Evolutionary conservation across 1,139 yeast genomes (phyloP).

Genomic region (Pichiaceae sp.): DNA sequence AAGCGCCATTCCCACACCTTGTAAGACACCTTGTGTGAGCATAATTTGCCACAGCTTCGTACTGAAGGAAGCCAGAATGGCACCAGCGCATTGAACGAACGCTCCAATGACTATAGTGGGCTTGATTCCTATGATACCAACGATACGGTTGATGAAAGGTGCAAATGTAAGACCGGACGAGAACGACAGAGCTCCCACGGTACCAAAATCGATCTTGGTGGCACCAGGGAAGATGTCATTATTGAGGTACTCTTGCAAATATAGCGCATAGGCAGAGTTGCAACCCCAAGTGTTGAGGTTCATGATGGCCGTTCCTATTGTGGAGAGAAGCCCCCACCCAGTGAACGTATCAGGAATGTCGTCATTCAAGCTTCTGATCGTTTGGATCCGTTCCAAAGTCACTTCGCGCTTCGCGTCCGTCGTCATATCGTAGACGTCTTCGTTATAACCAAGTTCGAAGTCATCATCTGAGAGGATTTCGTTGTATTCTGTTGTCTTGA

Average conservation of each 20-base stretch:
- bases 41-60: constrained; percentile 44
- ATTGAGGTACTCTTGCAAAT: constrained; percentile 40
- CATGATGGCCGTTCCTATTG: constrained; percentile 27
- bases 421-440: neutral
- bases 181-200: constrained; percentile 51
- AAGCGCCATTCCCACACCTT: constrained; percentile 44
- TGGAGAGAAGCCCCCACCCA: constrained; percentile 43
- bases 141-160: constrained; percentile 36
- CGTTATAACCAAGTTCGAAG: neutral
- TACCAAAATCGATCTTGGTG: constrained; percentile 43
- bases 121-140: constrained; percentile 35
- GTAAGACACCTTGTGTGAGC: constrained; percentile 44
- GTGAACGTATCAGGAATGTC: constrained; percentile 22
- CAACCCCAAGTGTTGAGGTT: constrained; percentile 60
- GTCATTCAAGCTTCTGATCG: constrained; percentile 1
- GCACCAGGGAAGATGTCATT: constrained; percentile 39
- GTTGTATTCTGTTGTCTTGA: no score
- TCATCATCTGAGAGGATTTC: no score
- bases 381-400: neutral
- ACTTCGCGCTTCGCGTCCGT: neutral
- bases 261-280: constrained; percentile 50
- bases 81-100: constrained; percentile 38
- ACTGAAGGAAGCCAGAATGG: constrained; percentile 47
- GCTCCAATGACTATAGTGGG: constrained; percentile 32
- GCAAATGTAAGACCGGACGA: constrained; percentile 35